phyloP scores from a whole-genome alignment of 2,329 filamentous ascomycete species.

The Blastomyces percursus region DNA sequence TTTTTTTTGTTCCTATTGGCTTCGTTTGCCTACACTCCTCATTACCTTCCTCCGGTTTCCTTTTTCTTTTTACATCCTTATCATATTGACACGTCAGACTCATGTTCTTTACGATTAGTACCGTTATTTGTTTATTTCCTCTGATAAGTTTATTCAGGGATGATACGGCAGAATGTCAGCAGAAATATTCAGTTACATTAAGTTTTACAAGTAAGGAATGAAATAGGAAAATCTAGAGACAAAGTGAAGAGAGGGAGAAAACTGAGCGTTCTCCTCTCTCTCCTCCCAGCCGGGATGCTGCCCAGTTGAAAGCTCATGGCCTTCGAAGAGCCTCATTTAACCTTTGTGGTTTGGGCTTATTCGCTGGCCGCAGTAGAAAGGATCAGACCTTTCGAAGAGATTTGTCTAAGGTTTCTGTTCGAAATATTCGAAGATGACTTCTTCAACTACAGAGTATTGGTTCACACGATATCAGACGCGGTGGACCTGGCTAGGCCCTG shows the following conservation, averaged over 20 bases:
- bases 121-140: neutral
- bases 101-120: conserved; percentile 1
- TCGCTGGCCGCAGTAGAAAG: neutral
- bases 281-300: no score
- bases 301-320: no score
- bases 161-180: neutral
- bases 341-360: neutral
- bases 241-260: neutral
- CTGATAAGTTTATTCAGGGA: neutral
- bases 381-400: no score
- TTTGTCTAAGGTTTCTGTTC: no score
- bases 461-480: no score
- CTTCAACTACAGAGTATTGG: no score
- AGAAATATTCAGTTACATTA: conserved; percentile 1
- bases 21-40: neutral
- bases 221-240: neutral
- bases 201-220: neutral
- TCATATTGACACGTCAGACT: conserved; percentile 2
- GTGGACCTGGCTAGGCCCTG: neutral
- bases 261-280: no score
- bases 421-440: no score
- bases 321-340: no score
- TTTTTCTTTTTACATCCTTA: neutral
- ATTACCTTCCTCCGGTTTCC: neutral
- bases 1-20: neutral